Evolutionary conservation across 2,329 filamentous ascomycete species (phyloP), one percentile per base, ranked within the genome.

Genomic region (Penicillium palitans): DNA sequence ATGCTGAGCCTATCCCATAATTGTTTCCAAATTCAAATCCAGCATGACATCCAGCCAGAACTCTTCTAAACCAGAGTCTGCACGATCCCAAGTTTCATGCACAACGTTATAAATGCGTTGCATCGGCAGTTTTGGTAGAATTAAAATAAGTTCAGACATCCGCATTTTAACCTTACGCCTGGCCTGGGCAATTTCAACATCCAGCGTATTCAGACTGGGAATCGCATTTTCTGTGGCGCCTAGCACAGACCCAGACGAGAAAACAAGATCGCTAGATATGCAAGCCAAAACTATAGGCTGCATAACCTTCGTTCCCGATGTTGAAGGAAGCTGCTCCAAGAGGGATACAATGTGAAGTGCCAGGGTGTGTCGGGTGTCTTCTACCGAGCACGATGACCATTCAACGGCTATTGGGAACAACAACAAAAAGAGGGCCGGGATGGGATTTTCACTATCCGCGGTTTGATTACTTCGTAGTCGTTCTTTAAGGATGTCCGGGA

Each of bases 31-130:
- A 41, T 65, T 65, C 19, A 57, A 54, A 47, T 67, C 65, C 48
- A 67, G 46, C 65, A 67, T 67, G 41, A 64, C 54, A 58, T 66
- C 65, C 42, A 67, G 19, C 65, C 65, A 67, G 45, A 64, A 67
- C 24, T 54, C 57, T 4, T 42, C 42, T 29, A 59, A 29, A 12
- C 63, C 65, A 45, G 58, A 58, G 47, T 67, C 65, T 5, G 65
- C 65, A 47, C 54, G 51, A 44, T 62, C 60, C 65, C 65, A 67
- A 47, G 63, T 64, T 40, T 61, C 62, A 17, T 62, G 57, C 37
- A 67, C 60, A 58, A 66, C 53, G 19, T 62, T 57, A 35, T 57
- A 58, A 19, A 66, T 61, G 9, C 63, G 63, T 41, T 67, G 63
- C 57, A 67, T 61, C 40, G 60, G 65, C 17, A 66, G 45, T 44